A percentile compares a stretch with the other conserved stretches of the same genome.
Evolutionary conservation across 345 rosid genomes (phyloP).

Genomic region (Gossypium turneri): DNA sequence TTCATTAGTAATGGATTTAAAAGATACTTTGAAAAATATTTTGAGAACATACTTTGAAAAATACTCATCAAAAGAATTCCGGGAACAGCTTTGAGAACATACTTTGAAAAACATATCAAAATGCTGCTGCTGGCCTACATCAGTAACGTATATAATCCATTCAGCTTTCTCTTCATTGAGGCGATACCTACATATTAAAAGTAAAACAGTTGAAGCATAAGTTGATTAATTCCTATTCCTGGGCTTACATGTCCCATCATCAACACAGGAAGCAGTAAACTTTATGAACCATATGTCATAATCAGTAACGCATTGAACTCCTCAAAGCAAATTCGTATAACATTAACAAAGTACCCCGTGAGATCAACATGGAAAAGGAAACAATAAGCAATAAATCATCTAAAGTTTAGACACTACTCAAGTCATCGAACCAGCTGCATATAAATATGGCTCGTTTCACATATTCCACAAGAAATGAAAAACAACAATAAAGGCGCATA

Average conservation of each 20-base stretch:
- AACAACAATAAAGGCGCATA: neutral
- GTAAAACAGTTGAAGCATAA: neutral
- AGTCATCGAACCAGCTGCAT: neutral
- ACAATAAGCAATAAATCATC: neutral
- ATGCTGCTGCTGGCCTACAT: constrained; percentile 96
- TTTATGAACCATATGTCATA: neutral
- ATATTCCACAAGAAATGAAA: neutral
- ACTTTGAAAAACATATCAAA: constrained; percentile 89
- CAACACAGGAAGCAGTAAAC: neutral
- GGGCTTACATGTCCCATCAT: neutral
- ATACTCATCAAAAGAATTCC: constrained; percentile 2
- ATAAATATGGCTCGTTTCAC: neutral
- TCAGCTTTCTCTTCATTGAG: constrained; percentile 90
- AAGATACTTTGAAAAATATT: neutral
- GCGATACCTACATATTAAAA: constrained; percentile 61
- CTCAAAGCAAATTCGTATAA: neutral
- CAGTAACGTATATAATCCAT: constrained; percentile 94
- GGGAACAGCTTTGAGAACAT: constrained; percentile 23
- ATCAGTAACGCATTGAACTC: neutral
- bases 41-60: too few relatives aligned
- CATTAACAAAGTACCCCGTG: neutral
- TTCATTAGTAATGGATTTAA: neutral
- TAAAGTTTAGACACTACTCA: neutral
- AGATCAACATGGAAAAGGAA: neutral
- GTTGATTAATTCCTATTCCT: neutral